Conservation (phyloP, 352 stramenopile species). For the Pythium brachiatum region DNA sequence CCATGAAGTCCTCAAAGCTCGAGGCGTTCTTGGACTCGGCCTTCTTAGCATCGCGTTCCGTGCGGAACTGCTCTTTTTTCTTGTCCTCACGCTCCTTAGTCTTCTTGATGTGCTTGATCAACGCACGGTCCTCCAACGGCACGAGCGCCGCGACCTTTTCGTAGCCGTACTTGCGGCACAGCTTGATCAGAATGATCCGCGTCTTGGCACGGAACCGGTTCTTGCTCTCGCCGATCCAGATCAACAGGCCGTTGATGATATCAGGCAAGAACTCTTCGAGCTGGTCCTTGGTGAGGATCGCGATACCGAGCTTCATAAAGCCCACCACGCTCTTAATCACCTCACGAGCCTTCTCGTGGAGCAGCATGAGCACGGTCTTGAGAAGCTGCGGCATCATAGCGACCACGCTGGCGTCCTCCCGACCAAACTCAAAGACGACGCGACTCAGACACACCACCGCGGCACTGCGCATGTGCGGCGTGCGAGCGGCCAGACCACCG, state of each 20-base stretch:
- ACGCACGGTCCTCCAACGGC: slow-evolving; percentile 83
- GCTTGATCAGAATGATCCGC: slow-evolving; percentile 95
- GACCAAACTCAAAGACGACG: slow-evolving; percentile 94
- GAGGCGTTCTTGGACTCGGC: slow-evolving; percentile 9
- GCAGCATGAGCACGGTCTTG: slow-evolving; percentile 90
- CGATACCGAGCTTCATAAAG: slow-evolving; percentile 96
- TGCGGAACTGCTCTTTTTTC: slow-evolving; percentile 55
- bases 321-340: slow-evolving; percentile 96
- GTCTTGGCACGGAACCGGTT: slow-evolving; percentile 95
- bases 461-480: slow-evolving; percentile 95
- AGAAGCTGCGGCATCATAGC: slow-evolving; percentile 87
- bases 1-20: slow-evolving; percentile 82
- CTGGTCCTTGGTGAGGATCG: slow-evolving; percentile 85
- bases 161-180: slow-evolving; percentile 93
- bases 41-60: slow-evolving; percentile 53
- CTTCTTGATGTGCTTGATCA: slow-evolving; percentile 97
- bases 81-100: slow-evolving; percentile 90
- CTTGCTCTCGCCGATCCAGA: slow-evolving; percentile 94
- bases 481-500: slow-evolving; percentile 90
- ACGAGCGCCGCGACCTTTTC: slow-evolving; percentile 89
- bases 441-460: slow-evolving; percentile 93
- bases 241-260: slow-evolving; percentile 90
- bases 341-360: slow-evolving; percentile 94
- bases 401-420: slow-evolving; percentile 58
- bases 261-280: slow-evolving; percentile 90